phyloP scores from a whole-genome alignment of 2,329 filamentous ascomycete species.

The Phialophora expanda region DNA sequence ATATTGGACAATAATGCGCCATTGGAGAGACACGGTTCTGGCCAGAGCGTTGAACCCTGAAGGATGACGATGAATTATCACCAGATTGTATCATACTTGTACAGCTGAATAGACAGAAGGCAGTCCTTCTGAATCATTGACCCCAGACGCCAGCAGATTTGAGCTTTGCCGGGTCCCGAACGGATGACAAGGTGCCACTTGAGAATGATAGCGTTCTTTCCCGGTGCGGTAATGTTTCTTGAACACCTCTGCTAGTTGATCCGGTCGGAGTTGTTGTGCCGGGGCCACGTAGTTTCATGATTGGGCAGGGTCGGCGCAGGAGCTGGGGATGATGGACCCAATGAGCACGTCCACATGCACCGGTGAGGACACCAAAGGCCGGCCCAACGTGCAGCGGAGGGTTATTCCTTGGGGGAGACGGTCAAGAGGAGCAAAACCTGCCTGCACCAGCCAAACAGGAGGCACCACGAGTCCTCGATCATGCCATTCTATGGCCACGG shows the following conservation, averaged over 20 bases:
- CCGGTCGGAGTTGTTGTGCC: background rate
- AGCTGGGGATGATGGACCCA: background rate
- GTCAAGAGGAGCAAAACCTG: background rate
- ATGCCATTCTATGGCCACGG: conserved; percentile 8
- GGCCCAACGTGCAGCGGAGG: background rate
- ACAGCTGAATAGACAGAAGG: conserved; percentile 6
- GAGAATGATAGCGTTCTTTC: conserved; percentile 4
- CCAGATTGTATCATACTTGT: conserved; percentile 22
- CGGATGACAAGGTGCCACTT: conserved; percentile 6
- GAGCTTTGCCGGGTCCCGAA: conserved; percentile 4
- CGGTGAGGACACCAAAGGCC: background rate
- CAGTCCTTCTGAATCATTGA: conserved; percentile 17
- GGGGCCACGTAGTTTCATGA: background rate
- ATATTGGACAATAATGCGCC: conserved; percentile 31
- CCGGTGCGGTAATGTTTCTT: background rate
- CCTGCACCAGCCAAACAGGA: conserved; percentile 1
- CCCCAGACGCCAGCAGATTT: conserved; percentile 3
- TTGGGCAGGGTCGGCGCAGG: background rate
- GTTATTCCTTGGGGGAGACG: background rate
- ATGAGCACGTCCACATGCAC: background rate
- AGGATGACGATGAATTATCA: conserved; percentile 8
- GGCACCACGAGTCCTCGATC: conserved; percentile 5
- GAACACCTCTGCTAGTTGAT: background rate
- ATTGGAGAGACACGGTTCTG: conserved; percentile 29
- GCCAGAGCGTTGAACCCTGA: conserved; percentile 27